These are phyloP conservation scores for Polyporus tsugae DNA, from an alignment of 1,284 basidiomycete genomes.

Conservation along the genomic window DNA sequence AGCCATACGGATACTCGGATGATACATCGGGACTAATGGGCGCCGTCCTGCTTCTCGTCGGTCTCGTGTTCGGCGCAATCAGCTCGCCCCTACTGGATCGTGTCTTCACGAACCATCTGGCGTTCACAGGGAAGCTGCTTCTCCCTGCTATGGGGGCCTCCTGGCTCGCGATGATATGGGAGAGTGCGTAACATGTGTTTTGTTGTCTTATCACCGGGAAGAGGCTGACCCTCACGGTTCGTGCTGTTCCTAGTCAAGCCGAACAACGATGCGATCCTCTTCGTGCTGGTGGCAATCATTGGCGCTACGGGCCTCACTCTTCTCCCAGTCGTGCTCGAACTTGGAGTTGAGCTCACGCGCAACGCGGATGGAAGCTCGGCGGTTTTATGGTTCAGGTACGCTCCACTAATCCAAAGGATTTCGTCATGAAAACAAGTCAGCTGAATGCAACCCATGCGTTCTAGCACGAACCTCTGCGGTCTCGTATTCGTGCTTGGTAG, in stretches of 20 bases:
- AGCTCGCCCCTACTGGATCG: conserved; percentile 81
- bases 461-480: conserved; percentile 68
- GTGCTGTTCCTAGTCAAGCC: conserved; percentile 57
- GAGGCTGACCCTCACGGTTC: not conserved
- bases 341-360: conserved; percentile 78
- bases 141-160: conserved; percentile 65
- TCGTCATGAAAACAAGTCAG: not conserved
- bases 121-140: conserved; percentile 62
- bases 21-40: conserved; percentile 73
- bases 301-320: conserved; percentile 71
- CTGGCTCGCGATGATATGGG: conserved; percentile 83
- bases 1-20: conserved; percentile 76
- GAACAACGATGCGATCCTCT: conserved; percentile 65
- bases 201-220: conserved; percentile 6
- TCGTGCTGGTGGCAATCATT: conserved; percentile 70
- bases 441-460: not conserved
- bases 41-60: conserved; percentile 70
- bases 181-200: conserved; percentile 53
- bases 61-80: conserved; percentile 69
- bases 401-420: conserved; percentile 18
- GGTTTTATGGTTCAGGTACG: conserved; percentile 74
- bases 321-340: conserved; percentile 78
- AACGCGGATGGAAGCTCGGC: conserved; percentile 81
- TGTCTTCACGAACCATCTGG: conserved; percentile 75
- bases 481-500: conserved; percentile 73